Conservation (phyloP, 306 rosid genomes). For the Gillenia trifoliata region DNA sequence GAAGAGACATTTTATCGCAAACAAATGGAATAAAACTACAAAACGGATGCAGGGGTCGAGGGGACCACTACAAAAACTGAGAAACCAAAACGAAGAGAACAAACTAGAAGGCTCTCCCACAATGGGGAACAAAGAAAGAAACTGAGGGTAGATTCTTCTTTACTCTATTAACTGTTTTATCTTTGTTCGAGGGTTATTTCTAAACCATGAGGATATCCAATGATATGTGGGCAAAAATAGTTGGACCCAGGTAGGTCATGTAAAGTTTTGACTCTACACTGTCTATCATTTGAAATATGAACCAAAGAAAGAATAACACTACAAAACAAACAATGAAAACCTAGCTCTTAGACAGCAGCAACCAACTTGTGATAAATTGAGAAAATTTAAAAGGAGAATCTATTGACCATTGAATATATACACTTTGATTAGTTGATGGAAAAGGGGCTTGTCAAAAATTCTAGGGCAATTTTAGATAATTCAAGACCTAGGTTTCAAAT, state of each 20-base stretch:
- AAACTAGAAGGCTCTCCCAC: neutral
- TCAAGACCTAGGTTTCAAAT: neutral
- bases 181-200: neutral
- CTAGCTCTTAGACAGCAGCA: neutral
- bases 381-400: neutral
- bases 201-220: neutral
- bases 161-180: neutral
- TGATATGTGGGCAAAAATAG: neutral
- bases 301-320: neutral
- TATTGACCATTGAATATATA: neutral
- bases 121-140: neutral
- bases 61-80: neutral
- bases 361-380: neutral
- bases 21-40: neutral
- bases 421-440: neutral
- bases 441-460: neutral
- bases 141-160: neutral
- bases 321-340: neutral
- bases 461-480: neutral
- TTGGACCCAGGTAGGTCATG: neutral
- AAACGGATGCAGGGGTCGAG: neutral
- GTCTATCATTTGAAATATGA: neutral
- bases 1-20: neutral
- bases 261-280: neutral
- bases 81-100: neutral